Conservation (phyloP, 1,139 yeast genomes). For the Pichia sp. region DNA sequence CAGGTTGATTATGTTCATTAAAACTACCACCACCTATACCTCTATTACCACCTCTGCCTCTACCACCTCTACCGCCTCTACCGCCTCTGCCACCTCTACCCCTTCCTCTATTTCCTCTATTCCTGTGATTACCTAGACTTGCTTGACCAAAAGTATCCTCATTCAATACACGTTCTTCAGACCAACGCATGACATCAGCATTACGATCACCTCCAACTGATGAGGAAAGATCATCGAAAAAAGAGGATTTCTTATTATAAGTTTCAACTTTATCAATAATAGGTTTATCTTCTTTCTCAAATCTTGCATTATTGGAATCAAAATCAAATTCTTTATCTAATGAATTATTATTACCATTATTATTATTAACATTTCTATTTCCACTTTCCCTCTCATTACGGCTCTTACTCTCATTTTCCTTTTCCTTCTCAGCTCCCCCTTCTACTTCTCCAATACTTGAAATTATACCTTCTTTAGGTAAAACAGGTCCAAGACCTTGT, state of each 20-base stretch:
- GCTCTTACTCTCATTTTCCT: neutral
- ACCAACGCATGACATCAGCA: slow-evolving; percentile 42
- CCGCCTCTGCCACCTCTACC: slow-evolving; percentile 22
- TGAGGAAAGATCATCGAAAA: slow-evolving; percentile 73
- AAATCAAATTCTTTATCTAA: slow-evolving; percentile 52
- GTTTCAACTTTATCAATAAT: slow-evolving; percentile 27
- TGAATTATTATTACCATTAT: too few species aligned
- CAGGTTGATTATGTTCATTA: slow-evolving; percentile 26
- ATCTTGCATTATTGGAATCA: slow-evolving; percentile 60
- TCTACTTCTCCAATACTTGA: neutral
- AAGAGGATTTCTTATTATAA: slow-evolving; percentile 67
- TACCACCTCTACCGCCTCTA: slow-evolving; percentile 25
- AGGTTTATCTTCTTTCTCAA: slow-evolving; percentile 33
- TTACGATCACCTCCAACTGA: slow-evolving; percentile 31
- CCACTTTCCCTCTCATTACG: neutral
- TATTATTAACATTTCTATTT: neutral
- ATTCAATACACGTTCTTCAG: slow-evolving; percentile 55
- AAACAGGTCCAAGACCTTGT: slow-evolving; percentile 4
- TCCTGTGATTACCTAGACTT: slow-evolving; percentile 21
- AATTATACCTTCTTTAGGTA: slow-evolving; percentile 7
- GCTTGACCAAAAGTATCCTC: slow-evolving; percentile 65
- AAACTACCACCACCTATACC: slow-evolving; percentile 25
- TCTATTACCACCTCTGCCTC: slow-evolving; percentile 16
- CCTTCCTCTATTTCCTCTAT: slow-evolving; percentile 19
- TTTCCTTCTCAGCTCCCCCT: neutral